These are phyloP conservation scores for Immersiella caudata DNA, from an alignment of 495 filamentous ascomycete species.

Conservation along the genomic window DNA sequence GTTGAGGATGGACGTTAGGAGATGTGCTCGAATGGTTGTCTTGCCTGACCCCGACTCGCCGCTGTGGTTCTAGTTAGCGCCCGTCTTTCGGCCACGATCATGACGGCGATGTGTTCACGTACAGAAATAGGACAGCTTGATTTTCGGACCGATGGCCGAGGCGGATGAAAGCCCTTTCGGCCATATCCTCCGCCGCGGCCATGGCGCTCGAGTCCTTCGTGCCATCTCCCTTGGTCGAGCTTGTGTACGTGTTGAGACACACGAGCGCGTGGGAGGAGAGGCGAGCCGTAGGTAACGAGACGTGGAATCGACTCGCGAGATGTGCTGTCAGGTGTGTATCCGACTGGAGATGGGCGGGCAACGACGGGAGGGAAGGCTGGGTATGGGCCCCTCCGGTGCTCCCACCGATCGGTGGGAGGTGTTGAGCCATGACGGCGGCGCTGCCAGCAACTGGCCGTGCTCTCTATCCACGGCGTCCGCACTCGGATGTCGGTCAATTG, in stretches of 20 bases:
- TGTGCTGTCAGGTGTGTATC: constrained; percentile 96
- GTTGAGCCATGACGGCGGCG: constrained; percentile 47
- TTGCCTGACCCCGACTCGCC: constrained; percentile 96
- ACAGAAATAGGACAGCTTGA: constrained; percentile 91
- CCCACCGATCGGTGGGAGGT: constrained; percentile 47
- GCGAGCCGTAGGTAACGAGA: constrained; percentile 79
- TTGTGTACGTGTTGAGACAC: constrained; percentile 89
- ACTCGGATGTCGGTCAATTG: constrained; percentile 7
- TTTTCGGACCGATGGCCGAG: constrained; percentile 90
- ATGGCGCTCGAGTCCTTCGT: constrained; percentile 81
- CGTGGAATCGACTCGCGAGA: constrained; percentile 93
- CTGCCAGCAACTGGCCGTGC: constrained; percentile 28
- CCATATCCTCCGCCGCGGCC: constrained; percentile 86
- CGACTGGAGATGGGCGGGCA: constrained; percentile 91
- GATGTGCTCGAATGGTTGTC: constrained; percentile 86
- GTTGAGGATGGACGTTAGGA: constrained; percentile 78
- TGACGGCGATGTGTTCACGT: constrained; percentile 41
- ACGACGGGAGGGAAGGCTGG: constrained; percentile 84
- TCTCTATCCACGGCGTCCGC: constrained; percentile 3
- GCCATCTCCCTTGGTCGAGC: constrained; percentile 87
- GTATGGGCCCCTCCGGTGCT: constrained; percentile 69
- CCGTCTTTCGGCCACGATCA: background rate
- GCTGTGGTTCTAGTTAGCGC: constrained; percentile 49
- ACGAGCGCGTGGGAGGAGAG: constrained; percentile 91
- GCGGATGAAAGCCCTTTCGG: constrained; percentile 77